These are phyloP conservation scores for Clathrus columnatus DNA, from an alignment of 768 basidiomycete species.

Conservation along the genomic window DNA sequence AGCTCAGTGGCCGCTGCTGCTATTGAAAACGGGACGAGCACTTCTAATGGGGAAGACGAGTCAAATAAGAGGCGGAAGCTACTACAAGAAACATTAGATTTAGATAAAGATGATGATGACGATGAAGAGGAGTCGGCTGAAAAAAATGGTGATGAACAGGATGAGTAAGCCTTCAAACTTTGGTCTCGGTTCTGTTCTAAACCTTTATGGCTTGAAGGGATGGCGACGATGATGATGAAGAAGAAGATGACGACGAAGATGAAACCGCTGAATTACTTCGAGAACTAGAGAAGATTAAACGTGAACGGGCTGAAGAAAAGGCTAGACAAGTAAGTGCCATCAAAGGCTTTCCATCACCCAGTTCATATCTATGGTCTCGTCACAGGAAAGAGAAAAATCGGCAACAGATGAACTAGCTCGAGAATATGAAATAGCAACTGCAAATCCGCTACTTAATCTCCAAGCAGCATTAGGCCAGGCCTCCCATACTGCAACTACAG, in stretches of 20 bases:
- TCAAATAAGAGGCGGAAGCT: slow-evolving; percentile 78
- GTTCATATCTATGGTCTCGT: neutral
- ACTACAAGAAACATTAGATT: slow-evolving; percentile 73
- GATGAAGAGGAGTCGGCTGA: slow-evolving; percentile 17
- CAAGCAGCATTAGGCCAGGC: slow-evolving; percentile 81
- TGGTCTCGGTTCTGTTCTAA: neutral
- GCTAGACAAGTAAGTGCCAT: slow-evolving; percentile 37
- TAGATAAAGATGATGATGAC: slow-evolving; percentile 87
- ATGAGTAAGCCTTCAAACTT: slow-evolving; percentile 1
- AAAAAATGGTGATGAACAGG: slow-evolving; percentile 30
- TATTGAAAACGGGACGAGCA: slow-evolving; percentile 35
- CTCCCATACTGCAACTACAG: slow-evolving; percentile 67
- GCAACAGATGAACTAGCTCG: slow-evolving; percentile 50
- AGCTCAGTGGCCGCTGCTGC: slow-evolving; percentile 15
- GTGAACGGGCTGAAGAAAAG: slow-evolving; percentile 91
- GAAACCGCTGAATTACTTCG: slow-evolving; percentile 90
- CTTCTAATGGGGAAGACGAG: slow-evolving; percentile 40
- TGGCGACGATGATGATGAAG: slow-evolving; percentile 47
- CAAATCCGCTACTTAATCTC: slow-evolving; percentile 84
- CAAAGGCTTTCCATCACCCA: neutral
- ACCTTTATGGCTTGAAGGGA: slow-evolving; percentile 9
- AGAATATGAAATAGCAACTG: slow-evolving; percentile 77
- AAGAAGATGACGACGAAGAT: slow-evolving; percentile 64
- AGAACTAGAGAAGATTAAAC: slow-evolving; percentile 98
- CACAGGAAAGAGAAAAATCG: slow-evolving; percentile 64